Conservation (phyloP, 257 asterid species). For the Nicotiana noctiflora region DNA sequence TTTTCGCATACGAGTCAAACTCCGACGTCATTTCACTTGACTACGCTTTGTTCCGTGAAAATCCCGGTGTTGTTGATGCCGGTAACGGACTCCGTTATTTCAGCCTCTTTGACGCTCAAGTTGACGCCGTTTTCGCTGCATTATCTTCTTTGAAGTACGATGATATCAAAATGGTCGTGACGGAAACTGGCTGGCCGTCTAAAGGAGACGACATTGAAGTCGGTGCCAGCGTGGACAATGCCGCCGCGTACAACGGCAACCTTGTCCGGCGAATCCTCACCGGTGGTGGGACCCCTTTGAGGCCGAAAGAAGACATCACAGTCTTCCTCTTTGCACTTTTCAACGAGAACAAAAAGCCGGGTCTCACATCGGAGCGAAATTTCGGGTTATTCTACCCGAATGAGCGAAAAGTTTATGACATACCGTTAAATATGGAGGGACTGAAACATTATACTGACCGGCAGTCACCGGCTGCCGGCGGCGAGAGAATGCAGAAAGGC, state of each 20-base stretch:
- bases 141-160: constrained; percentile 58
- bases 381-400: constrained; percentile 84
- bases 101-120: constrained; percentile 78
- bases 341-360: constrained; percentile 79
- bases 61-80: constrained; percentile 70
- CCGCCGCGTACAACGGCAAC: constrained; percentile 84
- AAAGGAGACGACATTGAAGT: constrained; percentile 69
- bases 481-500: constrained; percentile 33
- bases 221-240: constrained; percentile 68
- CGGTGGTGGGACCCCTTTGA: constrained; percentile 81
- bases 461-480: constrained; percentile 31
- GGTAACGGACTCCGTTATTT: constrained; percentile 63
- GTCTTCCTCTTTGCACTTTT: constrained; percentile 76
- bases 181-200: constrained; percentile 98
- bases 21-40: constrained; percentile 68
- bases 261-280: constrained; percentile 55
- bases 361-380: constrained; percentile 88
- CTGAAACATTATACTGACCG: constrained; percentile 30
- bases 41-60: constrained; percentile 72
- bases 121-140: constrained; percentile 88
- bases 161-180: constrained; percentile 46
- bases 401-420: constrained; percentile 57
- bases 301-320: constrained; percentile 54
- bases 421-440: constrained; percentile 60
- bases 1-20: constrained; percentile 77